phyloP scores from a whole-genome alignment of 176 grass and related monocot species.

The Otatea glauca region DNA sequence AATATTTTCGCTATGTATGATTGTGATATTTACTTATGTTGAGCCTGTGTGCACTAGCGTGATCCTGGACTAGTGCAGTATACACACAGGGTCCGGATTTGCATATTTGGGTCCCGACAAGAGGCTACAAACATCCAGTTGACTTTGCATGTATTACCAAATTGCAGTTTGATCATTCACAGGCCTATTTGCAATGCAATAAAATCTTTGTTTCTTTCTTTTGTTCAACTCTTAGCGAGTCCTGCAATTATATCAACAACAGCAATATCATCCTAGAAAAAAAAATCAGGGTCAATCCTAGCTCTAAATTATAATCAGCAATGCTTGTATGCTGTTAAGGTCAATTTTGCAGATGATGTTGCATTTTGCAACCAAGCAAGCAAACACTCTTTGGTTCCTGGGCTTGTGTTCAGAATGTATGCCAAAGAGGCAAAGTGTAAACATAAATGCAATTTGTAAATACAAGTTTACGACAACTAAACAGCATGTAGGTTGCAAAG shows the following conservation, averaged over 20 bases:
- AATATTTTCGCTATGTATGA: too few species aligned
- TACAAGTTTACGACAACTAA: too few species aligned
- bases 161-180: not conserved
- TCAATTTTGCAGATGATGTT: not conserved
- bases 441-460: too few species aligned
- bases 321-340: not conserved
- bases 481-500: too few species aligned
- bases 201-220: not conserved
- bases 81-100: too few species aligned
- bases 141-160: not conserved
- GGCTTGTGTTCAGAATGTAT: too few species aligned
- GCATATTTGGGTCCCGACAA: too few species aligned
- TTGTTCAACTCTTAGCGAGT: not conserved
- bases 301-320: not conserved
- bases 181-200: not conserved
- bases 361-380: not conserved
- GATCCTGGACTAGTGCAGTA: too few species aligned
- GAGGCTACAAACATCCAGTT: not conserved
- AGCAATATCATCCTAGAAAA: not conserved
- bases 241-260: not conserved
- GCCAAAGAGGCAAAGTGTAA: too few species aligned
- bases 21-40: too few species aligned
- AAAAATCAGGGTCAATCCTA: not conserved
- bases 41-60: too few species aligned
- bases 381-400: too few species aligned